A percentile compares a stretch with the other conserved stretches of the same genome.
These are phyloP conservation scores for Massarina eburnea DNA, from an alignment of 2,329 filamentous ascomycete species.

Conservation along the genomic window DNA sequence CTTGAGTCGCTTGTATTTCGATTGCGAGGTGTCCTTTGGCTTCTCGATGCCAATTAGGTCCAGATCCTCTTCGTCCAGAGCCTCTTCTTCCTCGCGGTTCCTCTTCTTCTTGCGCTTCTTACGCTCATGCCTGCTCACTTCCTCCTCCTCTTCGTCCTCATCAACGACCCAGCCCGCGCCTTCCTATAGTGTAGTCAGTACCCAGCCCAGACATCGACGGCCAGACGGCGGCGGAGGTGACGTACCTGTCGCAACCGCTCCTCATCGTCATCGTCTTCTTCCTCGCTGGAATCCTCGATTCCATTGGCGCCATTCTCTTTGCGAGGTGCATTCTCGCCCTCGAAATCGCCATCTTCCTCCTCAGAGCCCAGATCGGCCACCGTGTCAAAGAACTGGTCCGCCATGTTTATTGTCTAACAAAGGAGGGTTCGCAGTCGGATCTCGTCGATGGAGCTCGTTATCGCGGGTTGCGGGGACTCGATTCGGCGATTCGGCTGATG, in stretches of 20 bases:
- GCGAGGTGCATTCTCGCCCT: constrained; percentile 21
- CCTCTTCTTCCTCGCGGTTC: constrained; percentile 75
- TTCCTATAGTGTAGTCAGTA: constrained; percentile 57
- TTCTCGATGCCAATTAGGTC: constrained; percentile 88
- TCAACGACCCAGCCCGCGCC: constrained; percentile 96
- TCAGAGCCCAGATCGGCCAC: constrained; percentile 79
- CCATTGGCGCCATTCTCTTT: constrained; percentile 34
- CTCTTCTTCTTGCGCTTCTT: constrained; percentile 77
- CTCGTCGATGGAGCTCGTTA: constrained; percentile 11
- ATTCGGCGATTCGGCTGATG: constrained; percentile 6
- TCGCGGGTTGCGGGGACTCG: constrained; percentile 1
- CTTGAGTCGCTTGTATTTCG: constrained; percentile 95
- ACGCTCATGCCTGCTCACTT: constrained; percentile 53
- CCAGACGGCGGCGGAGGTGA: neutral
- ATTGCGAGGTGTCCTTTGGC: constrained; percentile 68
- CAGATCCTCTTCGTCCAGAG: constrained; percentile 90
- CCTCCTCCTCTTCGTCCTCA: constrained; percentile 77
- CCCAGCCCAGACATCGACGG: neutral
- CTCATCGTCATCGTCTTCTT: constrained; percentile 46
- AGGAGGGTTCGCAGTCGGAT: constrained; percentile 22
- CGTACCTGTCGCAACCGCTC: constrained; percentile 36
- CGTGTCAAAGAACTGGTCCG: constrained; percentile 71
- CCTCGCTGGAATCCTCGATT: constrained; percentile 42
- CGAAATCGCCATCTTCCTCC: constrained; percentile 43
- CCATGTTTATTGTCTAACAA: constrained; percentile 32